Base-by-base conservation (phyloP, 768 basidiomycete species). In the Podaxis mareebaensis region DNA sequence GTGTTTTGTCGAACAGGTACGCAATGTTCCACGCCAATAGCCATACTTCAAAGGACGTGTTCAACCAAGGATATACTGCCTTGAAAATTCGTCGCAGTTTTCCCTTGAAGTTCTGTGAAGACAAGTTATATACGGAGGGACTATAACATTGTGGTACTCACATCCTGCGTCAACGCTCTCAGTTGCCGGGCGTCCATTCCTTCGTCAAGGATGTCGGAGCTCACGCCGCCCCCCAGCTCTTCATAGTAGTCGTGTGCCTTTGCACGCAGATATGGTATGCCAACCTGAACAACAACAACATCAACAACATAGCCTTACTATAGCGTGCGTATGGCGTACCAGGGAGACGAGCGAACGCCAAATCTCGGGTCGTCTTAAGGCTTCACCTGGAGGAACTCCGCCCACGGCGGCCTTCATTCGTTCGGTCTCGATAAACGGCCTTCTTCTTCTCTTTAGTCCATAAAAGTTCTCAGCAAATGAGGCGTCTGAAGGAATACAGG, bases 401-500 rank as follows among this genome's bases (percentile, higher is more conserved):
- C 85, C 88, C 10, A 90, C 87, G 44, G 91, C 92, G 28, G 84
- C 83, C 48, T 78, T 76, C 1, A 88, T 84, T 60, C 91, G 82
- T 46, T 90, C 85, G 1, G 85, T 86, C 65, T 89, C 83, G 66
- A 93, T 86, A 68, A 85, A 83, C 3, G 92, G 90, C 61, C 83
- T 80, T 40, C 91, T 78, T 63, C 93, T 81, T 48, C 95, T 78
- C 72, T 95, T 95, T 53, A 99, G 76, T 0, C 93, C 93, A 75
- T 99, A 99, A 73, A 99, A 99, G 69, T 96, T 92, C 75, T 99
- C 96, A 4, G 96, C 83, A 70, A 99, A 96, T 1, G 94, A 95
- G 22, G 96, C 93, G 75, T 90, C 96, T 97, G 69, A 1, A 36
- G 10, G 4, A 12, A 28, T 15, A 22, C 22, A 42, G 5, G 36